Evolutionary conservation across 2,329 filamentous ascomycete genomes (phyloP).

Genomic region (Fusarium sp.): DNA sequence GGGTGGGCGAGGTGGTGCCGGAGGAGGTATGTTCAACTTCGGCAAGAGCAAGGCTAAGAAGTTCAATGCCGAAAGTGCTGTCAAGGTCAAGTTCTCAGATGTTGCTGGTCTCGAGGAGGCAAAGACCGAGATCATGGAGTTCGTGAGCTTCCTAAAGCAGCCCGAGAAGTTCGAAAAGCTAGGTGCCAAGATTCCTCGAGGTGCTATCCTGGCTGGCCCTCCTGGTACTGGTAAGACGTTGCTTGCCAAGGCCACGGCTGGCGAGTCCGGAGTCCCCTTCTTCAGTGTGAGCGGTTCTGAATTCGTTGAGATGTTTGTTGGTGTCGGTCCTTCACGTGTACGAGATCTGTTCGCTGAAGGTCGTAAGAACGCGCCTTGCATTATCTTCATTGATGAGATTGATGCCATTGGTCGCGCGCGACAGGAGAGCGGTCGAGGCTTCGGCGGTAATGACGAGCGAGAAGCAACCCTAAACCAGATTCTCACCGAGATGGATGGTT

Average conservation of each 20-base stretch:
- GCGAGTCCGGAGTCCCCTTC: conserved; percentile 96
- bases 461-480: conserved; percentile 99
- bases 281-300: conserved; percentile 98
- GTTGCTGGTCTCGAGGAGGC: conserved; percentile 99
- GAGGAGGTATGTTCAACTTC: conserved; percentile 91
- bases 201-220: conserved; percentile 95
- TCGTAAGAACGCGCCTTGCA: conserved; percentile 95
- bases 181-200: conserved; percentile 96
- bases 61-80: conserved; percentile 95
- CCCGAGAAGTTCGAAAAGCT: conserved; percentile 92
- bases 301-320: conserved; percentile 99
- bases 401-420: conserved; percentile 95
- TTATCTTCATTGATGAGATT: conserved; percentile 99
- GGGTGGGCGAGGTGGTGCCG: conserved; percentile 70
- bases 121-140: conserved; percentile 99
- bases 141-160: conserved; percentile 95
- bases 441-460: conserved; percentile 95
- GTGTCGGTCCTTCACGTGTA: conserved; percentile 95
- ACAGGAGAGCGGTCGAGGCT: conserved; percentile 75
- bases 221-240: conserved; percentile 98
- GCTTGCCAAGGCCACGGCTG: conserved; percentile 95
- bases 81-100: conserved; percentile 97
- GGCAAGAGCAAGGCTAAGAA: conserved; percentile 95
- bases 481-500: conserved; percentile 98
- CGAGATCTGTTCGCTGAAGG: conserved; percentile 94